phyloP scores from a whole-genome alignment of 2,329 filamentous ascomycete species.

The Diplodia scrobiculata region DNA sequence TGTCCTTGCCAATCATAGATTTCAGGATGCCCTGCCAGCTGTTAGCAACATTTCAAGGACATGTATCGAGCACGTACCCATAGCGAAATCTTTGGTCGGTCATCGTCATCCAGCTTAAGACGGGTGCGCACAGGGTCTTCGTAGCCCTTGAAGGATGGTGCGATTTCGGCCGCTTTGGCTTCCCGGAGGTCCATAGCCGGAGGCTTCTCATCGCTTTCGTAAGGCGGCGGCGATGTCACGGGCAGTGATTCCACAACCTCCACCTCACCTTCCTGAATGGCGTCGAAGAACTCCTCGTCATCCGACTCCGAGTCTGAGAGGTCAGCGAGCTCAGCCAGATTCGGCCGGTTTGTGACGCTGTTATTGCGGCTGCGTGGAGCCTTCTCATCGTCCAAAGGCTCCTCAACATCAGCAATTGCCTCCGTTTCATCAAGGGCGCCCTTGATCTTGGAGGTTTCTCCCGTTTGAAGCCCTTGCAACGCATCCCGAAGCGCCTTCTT shows the following conservation, averaged over 20 bases:
- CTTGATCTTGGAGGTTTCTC: constrained; percentile 31
- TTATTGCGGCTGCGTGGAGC: constrained; percentile 31
- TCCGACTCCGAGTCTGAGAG: constrained; percentile 73
- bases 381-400: constrained; percentile 8
- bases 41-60: constrained; percentile 35
- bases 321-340: constrained; percentile 66
- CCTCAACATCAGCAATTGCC: constrained; percentile 40
- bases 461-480: constrained; percentile 59
- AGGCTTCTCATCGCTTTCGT: constrained; percentile 43
- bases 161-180: constrained; percentile 64
- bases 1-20: constrained; percentile 99
- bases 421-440: constrained; percentile 34
- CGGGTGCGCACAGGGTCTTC: constrained; percentile 80
- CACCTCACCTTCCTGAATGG: constrained; percentile 88
- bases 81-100: constrained; percentile 89
- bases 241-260: constrained; percentile 71
- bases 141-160: constrained; percentile 80
- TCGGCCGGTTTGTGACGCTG: constrained; percentile 60
- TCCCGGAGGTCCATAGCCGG: constrained; percentile 51
- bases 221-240: constrained; percentile 38
- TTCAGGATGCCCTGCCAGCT: constrained; percentile 79
- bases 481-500: constrained; percentile 88
- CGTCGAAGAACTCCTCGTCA: constrained; percentile 95
- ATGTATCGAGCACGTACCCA: constrained; percentile 66
- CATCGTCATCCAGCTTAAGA: constrained; percentile 86